Evolutionary conservation across 495 filamentous ascomycete genomes (phyloP).

Genomic region (Astrothelium subdiscretum): DNA sequence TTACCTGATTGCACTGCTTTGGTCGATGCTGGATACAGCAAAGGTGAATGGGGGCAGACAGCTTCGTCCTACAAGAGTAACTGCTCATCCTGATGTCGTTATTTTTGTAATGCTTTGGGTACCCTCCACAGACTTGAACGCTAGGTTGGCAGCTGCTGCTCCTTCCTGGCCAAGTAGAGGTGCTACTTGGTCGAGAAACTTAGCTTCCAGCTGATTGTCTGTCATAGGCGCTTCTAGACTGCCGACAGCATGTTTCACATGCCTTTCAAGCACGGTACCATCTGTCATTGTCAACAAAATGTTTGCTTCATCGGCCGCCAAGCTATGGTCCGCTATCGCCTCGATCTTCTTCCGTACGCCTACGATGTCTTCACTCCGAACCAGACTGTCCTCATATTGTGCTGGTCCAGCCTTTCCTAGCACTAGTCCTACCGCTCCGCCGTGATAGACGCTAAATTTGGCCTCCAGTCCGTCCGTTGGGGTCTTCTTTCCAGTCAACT

Average conservation of each 20-base stretch:
- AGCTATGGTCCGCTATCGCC: slow-evolving; percentile 28
- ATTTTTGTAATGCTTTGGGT: background rate
- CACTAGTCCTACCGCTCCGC: slow-evolving; percentile 37
- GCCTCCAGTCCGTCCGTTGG: slow-evolving; percentile 40
- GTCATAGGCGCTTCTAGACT: slow-evolving; percentile 38
- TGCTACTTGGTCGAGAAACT: slow-evolving; percentile 28
- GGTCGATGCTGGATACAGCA: too few relatives aligned
- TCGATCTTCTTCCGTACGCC: slow-evolving; percentile 32
- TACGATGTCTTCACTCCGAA: slow-evolving; percentile 28
- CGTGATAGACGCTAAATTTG: slow-evolving; percentile 46
- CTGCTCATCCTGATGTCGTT: too few relatives aligned
- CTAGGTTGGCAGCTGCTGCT: background rate
- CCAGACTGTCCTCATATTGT: slow-evolving; percentile 38
- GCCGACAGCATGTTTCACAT: slow-evolving; percentile 39
- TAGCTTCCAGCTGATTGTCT: slow-evolving; percentile 32
- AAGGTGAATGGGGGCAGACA: too few relatives aligned
- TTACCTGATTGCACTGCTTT: too few relatives aligned
- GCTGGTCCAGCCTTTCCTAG: slow-evolving; percentile 40
- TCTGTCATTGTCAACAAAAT: slow-evolving; percentile 29
- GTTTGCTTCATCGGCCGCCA: slow-evolving; percentile 34
- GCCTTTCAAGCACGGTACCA: slow-evolving; percentile 30
- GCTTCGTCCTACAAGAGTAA: too few relatives aligned
- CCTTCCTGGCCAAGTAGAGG: slow-evolving; percentile 8
- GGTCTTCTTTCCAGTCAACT: slow-evolving; percentile 39
- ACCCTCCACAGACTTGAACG: background rate